These are phyloP conservation scores for Podospora appendiculata DNA, from an alignment of 495 filamentous ascomycete genomes.

Conservation along the genomic window DNA sequence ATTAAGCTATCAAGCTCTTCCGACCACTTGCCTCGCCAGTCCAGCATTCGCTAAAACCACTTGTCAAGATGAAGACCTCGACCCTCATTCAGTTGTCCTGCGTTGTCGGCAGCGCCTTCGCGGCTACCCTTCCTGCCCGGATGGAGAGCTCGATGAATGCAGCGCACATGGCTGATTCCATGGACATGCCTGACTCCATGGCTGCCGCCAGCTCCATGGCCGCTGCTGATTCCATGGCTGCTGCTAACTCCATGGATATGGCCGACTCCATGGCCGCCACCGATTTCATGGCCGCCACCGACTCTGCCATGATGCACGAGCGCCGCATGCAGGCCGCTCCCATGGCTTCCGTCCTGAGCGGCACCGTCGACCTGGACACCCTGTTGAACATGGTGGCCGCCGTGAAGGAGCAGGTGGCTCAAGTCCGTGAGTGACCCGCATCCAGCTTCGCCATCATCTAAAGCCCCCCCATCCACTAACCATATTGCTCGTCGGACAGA, in stretches of 20 bases:
- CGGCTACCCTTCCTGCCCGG: neutral
- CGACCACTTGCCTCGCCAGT: too few species aligned
- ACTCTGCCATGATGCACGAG: neutral
- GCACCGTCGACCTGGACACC: neutral
- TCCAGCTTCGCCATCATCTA: too few species aligned
- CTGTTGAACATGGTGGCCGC: too few species aligned
- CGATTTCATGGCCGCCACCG: neutral
- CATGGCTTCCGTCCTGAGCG: neutral
- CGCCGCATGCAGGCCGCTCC: neutral
- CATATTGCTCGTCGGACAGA: neutral
- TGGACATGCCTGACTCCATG: too few species aligned
- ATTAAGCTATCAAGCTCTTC: too few species aligned
- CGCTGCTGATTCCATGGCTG: too few species aligned
- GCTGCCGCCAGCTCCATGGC: too few species aligned
- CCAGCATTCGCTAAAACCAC: neutral
- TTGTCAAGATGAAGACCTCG: constrained; percentile 12
- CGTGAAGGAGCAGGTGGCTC: too few species aligned
- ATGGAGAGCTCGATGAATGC: too few species aligned
- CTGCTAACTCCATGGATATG: neutral
- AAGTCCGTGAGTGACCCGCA: too few species aligned
- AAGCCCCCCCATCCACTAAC: neutral
- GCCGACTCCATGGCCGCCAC: neutral
- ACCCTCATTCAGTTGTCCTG: constrained; percentile 5
- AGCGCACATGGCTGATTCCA: too few species aligned
- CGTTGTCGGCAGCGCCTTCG: constrained; percentile 10